These are phyloP conservation scores for Collybia nuda DNA, from an alignment of 768 basidiomycete genomes.

Conservation along the genomic window DNA sequence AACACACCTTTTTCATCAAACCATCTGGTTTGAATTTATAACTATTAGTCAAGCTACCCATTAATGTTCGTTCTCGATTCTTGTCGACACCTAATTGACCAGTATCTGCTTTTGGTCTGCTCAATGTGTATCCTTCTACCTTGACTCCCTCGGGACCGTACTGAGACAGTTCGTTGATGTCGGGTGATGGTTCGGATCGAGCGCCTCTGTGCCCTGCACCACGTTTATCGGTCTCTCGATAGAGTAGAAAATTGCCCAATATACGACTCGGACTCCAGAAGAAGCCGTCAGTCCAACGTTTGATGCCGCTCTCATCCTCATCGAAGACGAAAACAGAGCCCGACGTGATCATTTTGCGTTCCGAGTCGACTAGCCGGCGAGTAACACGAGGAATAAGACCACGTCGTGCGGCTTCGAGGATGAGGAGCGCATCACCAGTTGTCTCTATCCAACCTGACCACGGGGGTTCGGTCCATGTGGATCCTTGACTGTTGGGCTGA, in stretches of 20 bases:
- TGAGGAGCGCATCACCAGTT: conserved; percentile 92
- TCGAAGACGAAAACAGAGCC: conserved; percentile 98
- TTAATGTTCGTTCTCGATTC: conserved; percentile 75
- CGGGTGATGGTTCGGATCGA: conserved; percentile 39
- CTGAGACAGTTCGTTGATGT: conserved; percentile 33
- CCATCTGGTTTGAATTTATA: conserved; percentile 93
- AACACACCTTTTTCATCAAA: conserved; percentile 92
- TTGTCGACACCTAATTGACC: conserved; percentile 56
- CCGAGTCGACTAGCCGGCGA: conserved; percentile 87
- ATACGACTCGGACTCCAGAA: conserved; percentile 95
- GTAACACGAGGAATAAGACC: conserved; percentile 93
- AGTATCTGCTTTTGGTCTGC: conserved; percentile 58
- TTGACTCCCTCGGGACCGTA: conserved; percentile 23
- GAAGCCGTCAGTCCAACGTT: conserved; percentile 97
- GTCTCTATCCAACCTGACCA: conserved; percentile 96
- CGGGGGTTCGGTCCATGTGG: conserved; percentile 82
- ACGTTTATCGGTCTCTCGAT: conserved; percentile 90
- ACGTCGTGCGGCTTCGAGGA: conserved; percentile 90
- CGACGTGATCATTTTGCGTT: conserved; percentile 89
- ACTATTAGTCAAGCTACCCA: conserved; percentile 90
- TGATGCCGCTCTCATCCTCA: conserved; percentile 96
- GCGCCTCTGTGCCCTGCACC: conserved; percentile 61
- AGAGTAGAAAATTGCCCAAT: conserved; percentile 92
- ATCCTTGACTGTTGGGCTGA: conserved; percentile 30
- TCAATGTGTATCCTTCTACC: conserved; percentile 49